phyloP scores from a whole-genome alignment of 345 rosid genomes.

The Aethionema arabicum region DNA sequence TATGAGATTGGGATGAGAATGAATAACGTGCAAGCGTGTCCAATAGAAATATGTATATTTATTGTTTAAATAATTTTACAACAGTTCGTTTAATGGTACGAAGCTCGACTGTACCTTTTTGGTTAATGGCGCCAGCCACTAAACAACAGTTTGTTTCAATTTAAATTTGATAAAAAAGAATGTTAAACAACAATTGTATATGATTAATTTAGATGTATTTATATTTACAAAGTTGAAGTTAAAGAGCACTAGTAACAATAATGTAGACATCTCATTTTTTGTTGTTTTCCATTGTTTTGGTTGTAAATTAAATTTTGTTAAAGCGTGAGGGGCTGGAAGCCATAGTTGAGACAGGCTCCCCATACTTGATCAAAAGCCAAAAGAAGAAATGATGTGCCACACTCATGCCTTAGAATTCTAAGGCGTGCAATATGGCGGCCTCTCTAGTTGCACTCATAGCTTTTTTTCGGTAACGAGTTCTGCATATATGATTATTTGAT shows the following conservation, averaged over 20 bases:
- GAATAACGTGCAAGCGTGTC: too few relatives aligned
- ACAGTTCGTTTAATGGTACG: too few relatives aligned
- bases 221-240: too few relatives aligned
- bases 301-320: conserved; percentile 10
- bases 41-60: too few relatives aligned
- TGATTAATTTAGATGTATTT: too few relatives aligned
- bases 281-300: background rate
- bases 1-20: background rate
- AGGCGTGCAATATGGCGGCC: conserved; percentile 55
- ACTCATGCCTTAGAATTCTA: conserved; percentile 44
- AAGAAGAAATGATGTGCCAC: conserved; percentile 40
- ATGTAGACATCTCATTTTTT: background rate
- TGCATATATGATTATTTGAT: conserved; percentile 27
- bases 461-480: conserved; percentile 62
- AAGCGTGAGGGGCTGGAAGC: conserved; percentile 47
- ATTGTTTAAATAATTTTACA: too few relatives aligned
- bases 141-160: too few relatives aligned
- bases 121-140: too few relatives aligned
- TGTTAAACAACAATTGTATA: too few relatives aligned
- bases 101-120: too few relatives aligned
- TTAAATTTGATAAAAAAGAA: too few relatives aligned
- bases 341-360: conserved; percentile 52
- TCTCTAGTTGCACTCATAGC: conserved; percentile 62
- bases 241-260: too few relatives aligned
- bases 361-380: conserved; percentile 39